Base-by-base conservation (phyloP, 352 stramenopile species). In the Globisporangium radiosum region DNA sequence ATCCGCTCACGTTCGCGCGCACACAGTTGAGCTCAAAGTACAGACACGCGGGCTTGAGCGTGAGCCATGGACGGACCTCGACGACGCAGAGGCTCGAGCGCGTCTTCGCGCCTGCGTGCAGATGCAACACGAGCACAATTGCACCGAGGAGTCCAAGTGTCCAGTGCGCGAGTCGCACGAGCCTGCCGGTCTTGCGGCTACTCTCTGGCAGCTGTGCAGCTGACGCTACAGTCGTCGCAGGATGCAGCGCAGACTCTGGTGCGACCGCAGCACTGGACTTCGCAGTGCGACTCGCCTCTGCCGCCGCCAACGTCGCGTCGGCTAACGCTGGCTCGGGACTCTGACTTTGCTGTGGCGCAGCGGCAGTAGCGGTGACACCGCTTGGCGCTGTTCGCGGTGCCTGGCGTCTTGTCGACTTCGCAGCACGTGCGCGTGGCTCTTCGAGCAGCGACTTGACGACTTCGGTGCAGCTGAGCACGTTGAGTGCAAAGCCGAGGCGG, bases 401-500 rank as follows among this genome's bases (percentile, higher is more conserved):
- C 4, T 52, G 17, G n/a, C 47, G 15, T 9, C 19, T 17, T 5
- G 19, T 5, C 8, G 47, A 52, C 33, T 19, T 0, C 3, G 52
- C 33, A 39, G 17, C 11, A 19, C 52, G 9, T 37, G n/a, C 6
- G 45, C 43, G 54, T 5, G 55, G 13, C 9, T 60, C 55, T 33
- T 56, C 57, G 1, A 72, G 8, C 1, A 79, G 42, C n/a, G 47
- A 56, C 37, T 80, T 80, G 58, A 77, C 59, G 15, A 69, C 66
- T 17, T 68, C 65, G 52, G 76, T 65, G 13, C 65, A 73, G 15
- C 11, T 56, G 1, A 84, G 40, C 52, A 77, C 57, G 25, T 70
- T 69, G 3, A 71, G n/a, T 1, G 65, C 67, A 17, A 84, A 84
- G 0, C 78, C 40, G 3, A 81, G 33, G 4, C 68, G 63, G 53